Base-by-base conservation (phyloP, 495 filamentous ascomycete genomes). In the Aspergillus ellipticus region DNA sequence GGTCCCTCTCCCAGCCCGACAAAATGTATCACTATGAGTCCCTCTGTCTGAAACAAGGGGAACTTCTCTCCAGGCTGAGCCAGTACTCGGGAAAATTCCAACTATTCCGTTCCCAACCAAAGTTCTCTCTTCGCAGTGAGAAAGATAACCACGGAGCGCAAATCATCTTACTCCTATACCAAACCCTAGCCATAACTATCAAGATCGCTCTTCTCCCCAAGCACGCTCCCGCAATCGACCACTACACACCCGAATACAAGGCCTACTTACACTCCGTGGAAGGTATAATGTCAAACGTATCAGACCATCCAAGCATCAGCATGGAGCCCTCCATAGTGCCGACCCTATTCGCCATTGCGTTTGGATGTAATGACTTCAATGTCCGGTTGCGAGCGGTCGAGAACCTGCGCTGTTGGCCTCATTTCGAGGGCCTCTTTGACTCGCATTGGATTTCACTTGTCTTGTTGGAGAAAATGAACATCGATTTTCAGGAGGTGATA, bases 11-110 rank as follows among this genome's bases (percentile, higher is more conserved):
- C 22, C 22, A n/a, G 20, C 35, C 48, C 24, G 0, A 35, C n/a
- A n/a, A n/a, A n/a, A n/a, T n/a, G n/a, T n/a, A n/a, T n/a, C n/a
- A 56, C n/a, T 59, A 61, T 22, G 24, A 43, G 7, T 42, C 58
- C 2, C 39, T 64, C 5, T 49, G 41, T 28, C 35, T 45, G 10
- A 58, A 29, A 16, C 62, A 64, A 21, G 51, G 56, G 31, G 48
- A 45, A 10, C 29, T 61, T 11, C 49, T 64, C 17, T 39, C 35
- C 8, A 8, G n/a, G n/a, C 35, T 39, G 9, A 13, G n/a, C 5
- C 35, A 15, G 5, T 39, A 39, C n/a, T 8, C 35, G 11, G 35
- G n/a, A 5, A 5, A 5, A 4, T 39, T 39, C 35, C 5, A n/a
- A 1, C 35, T n/a, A 4, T 39, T 39, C n/a, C n/a, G n/a, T 13